These are phyloP conservation scores for Bombardia bombarda DNA, from an alignment of 495 filamentous ascomycete species.

Conservation along the genomic window DNA sequence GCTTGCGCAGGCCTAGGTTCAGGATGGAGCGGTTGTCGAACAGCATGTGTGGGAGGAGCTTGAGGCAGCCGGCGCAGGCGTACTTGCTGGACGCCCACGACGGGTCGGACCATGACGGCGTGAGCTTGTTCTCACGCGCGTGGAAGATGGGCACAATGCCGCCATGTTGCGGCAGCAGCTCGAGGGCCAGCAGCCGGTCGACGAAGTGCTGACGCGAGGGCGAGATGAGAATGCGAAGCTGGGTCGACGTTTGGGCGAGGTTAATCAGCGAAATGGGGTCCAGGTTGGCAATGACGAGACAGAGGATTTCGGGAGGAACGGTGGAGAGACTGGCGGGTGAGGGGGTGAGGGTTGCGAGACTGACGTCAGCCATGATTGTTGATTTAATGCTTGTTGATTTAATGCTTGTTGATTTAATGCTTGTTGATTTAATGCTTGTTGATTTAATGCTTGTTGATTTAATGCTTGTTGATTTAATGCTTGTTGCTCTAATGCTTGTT, in stretches of 20 bases:
- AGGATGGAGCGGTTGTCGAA: conserved; percentile 18
- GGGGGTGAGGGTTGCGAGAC: too few relatives aligned
- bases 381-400: not conserved
- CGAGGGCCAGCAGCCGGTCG: conserved; percentile 17
- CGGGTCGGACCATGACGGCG: conserved; percentile 1
- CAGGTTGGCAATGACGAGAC: not conserved
- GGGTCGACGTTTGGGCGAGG: not conserved
- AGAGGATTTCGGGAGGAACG: not conserved
- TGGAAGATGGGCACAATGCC: conserved; percentile 14
- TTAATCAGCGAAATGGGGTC: not conserved
- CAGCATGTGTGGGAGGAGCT: conserved; percentile 15
- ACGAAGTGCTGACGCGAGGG: conserved; percentile 9
- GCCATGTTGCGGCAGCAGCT: conserved; percentile 14
- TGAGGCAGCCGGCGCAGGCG: conserved; percentile 19
- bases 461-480: too few relatives aligned
- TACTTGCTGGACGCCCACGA: conserved; percentile 15
- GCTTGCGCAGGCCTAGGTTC: conserved; percentile 11
- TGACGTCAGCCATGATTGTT: not conserved
- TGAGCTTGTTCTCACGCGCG: not conserved
- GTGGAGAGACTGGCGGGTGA: not conserved
- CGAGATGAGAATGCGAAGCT: conserved; percentile 1
- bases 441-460: too few relatives aligned
- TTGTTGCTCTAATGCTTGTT: too few relatives aligned
- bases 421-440: too few relatives aligned
- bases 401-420: too few relatives aligned